Percentiles rank a stretch among this genome's conserved stretches.
Conservation (phyloP, 2,329 filamentous ascomycete species). For the Rutstroemia sp. region DNA sequence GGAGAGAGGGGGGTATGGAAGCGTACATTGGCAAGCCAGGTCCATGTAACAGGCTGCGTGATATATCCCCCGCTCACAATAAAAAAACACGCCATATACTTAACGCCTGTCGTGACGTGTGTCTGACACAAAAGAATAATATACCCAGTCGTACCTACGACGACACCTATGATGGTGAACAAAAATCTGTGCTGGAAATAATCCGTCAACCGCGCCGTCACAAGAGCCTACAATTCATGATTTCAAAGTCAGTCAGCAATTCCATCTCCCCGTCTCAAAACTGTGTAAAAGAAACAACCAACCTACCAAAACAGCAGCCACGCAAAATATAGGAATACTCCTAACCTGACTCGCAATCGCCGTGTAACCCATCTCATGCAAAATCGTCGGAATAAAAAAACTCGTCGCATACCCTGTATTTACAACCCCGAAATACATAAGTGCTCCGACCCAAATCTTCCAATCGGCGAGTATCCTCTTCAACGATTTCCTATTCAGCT, state of each 20-base stretch:
- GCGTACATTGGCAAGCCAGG: constrained; percentile 40
- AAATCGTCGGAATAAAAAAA: constrained; percentile 21
- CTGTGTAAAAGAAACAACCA: neutral
- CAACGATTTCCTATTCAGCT: constrained; percentile 30
- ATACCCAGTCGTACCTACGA: constrained; percentile 14
- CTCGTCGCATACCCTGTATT: constrained; percentile 34
- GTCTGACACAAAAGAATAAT: constrained; percentile 28
- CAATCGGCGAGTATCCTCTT: constrained; percentile 38
- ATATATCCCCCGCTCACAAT: constrained; percentile 31
- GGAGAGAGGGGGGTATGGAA: neutral
- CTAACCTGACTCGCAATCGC: constrained; percentile 14
- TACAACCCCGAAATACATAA: constrained; percentile 55
- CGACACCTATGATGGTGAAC: constrained; percentile 16
- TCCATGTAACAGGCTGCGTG: constrained; percentile 32
- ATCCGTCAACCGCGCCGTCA: constrained; percentile 14
- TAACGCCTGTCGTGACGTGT: constrained; percentile 39
- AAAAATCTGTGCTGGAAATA: constrained; percentile 13
- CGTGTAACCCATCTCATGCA: constrained; percentile 18
- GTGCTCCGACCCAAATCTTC: constrained; percentile 33
- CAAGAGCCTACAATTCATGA: neutral
- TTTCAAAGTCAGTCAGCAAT: neutral
- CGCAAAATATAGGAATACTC: constrained; percentile 18
- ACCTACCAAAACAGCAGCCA: constrained; percentile 9
- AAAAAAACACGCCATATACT: constrained; percentile 34
- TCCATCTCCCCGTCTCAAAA: neutral